Evolutionary conservation across 139 green algal species (phyloP).

Genomic region (Chlorella sorokiniana): DNA sequence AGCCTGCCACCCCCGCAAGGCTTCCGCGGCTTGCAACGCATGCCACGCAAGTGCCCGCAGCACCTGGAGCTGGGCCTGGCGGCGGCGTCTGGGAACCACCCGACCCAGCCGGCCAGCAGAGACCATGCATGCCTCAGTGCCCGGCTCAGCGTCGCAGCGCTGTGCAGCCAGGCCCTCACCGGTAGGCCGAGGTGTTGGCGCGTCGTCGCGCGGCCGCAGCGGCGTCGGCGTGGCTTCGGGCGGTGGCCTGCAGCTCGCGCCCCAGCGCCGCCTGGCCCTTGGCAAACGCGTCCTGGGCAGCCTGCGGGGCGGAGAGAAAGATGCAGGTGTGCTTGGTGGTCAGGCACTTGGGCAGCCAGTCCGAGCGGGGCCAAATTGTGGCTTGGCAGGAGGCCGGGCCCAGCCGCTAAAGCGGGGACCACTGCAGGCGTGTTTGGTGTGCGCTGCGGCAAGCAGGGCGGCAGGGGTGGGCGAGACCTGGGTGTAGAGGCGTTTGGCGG

Average conservation of each 20-base stretch:
- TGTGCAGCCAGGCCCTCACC: background rate
- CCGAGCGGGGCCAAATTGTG: background rate
- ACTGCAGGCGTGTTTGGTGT: background rate
- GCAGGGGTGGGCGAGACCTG: background rate
- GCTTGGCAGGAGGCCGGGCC: too few relatives aligned
- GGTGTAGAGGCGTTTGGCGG: conserved; percentile 25
- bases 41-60: too few relatives aligned
- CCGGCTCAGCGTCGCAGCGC: too few relatives aligned
- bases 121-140: too few relatives aligned
- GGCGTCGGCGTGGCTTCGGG: conserved; percentile 23
- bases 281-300: conserved; percentile 2
- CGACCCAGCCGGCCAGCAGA: too few relatives aligned
- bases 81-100: too few relatives aligned
- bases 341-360: too few relatives aligned
- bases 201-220: conserved; percentile 25
- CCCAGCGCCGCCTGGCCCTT: conserved; percentile 24
- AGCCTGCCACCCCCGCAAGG: too few relatives aligned
- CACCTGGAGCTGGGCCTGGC: too few relatives aligned
- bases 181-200: conserved; percentile 44
- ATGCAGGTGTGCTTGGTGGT: background rate
- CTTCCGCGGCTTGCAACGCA: too few relatives aligned
- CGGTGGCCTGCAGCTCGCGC: conserved; percentile 29
- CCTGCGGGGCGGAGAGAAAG: background rate
- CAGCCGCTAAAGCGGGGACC: background rate
- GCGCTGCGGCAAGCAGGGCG: background rate